Evolutionary conservation across 257 asterid genomes (phyloP).

Genomic region (Coffea eugenioides): DNA sequence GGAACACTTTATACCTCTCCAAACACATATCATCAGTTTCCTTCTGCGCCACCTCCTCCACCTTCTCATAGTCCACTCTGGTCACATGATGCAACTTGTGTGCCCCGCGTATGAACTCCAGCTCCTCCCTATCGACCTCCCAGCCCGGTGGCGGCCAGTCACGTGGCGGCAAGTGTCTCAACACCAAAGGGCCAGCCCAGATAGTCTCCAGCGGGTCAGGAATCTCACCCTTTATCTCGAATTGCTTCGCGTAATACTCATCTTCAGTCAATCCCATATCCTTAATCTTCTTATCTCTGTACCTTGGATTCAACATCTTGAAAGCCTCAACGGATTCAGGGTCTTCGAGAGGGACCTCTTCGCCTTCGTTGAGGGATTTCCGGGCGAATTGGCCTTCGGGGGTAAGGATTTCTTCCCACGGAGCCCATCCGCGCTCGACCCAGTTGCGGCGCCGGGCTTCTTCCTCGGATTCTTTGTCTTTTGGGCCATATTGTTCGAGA

Average conservation of each 20-base stretch:
- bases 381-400: slow-evolving; percentile 90
- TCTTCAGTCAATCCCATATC: slow-evolving; percentile 89
- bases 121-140: slow-evolving; percentile 74
- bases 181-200: slow-evolving; percentile 83
- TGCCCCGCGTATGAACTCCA: slow-evolving; percentile 86
- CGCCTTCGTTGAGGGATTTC: slow-evolving; percentile 86
- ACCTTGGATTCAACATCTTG: slow-evolving; percentile 69
- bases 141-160: slow-evolving; percentile 99
- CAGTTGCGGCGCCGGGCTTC: slow-evolving; percentile 83
- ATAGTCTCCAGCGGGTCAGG: slow-evolving; percentile 64
- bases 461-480: slow-evolving; percentile 81
- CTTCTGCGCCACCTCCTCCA: slow-evolving; percentile 51
- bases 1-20: slow-evolving; percentile 78
- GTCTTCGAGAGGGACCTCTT: slow-evolving; percentile 81
- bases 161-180: slow-evolving; percentile 76
- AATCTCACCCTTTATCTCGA: slow-evolving; percentile 81
- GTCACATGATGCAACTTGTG: slow-evolving; percentile 51
- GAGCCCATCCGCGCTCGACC: slow-evolving; percentile 98
- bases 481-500: slow-evolving; percentile 64
- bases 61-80: slow-evolving; percentile 57
- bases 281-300: slow-evolving; percentile 52
- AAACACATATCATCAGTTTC: slow-evolving; percentile 52
- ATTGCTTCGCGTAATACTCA: slow-evolving; percentile 83
- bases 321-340: slow-evolving; percentile 91
- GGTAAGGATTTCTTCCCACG: slow-evolving; percentile 94